phyloP scores from a whole-genome alignment of 257 asterid species.

The Nicotiana otophora region DNA sequence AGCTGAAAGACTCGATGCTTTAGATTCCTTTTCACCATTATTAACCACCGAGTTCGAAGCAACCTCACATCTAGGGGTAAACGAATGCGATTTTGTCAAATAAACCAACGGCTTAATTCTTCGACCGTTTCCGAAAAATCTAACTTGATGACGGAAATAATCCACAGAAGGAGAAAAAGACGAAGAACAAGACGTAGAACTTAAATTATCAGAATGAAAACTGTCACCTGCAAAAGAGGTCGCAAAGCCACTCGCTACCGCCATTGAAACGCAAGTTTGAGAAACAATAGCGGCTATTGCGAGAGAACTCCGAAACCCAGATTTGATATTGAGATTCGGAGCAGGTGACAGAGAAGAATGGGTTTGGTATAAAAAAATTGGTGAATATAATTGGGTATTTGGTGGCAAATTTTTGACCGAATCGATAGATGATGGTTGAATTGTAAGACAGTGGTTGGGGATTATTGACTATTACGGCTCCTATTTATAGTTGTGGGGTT shows the following conservation, averaged over 20 bases:
- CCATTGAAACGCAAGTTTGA: neutral
- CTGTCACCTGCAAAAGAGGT: neutral
- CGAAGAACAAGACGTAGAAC: constrained; percentile 20
- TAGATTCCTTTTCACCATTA: constrained; percentile 25
- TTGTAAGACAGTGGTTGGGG: neutral
- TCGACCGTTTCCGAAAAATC: constrained; percentile 7
- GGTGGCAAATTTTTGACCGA: neutral
- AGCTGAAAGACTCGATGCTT: constrained; percentile 55
- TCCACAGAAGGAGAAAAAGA: constrained; percentile 25
- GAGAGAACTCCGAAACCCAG: constrained; percentile 13
- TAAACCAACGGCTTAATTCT: constrained; percentile 25
- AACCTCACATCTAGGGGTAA: constrained; percentile 47
- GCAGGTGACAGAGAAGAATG: constrained; percentile 4
- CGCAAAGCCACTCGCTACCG: neutral
- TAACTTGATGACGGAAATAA: constrained; percentile 26
- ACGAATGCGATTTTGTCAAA: constrained; percentile 19
- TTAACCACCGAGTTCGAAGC: constrained; percentile 10
- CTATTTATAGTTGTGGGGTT: neutral
- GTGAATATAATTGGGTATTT: neutral
- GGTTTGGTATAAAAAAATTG: neutral
- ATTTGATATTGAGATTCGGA: neutral
- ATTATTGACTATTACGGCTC: neutral
- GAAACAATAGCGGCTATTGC: neutral
- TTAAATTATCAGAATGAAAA: neutral
- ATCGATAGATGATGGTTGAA: neutral